Base-by-base conservation (phyloP, 2,329 filamentous ascomycete species). In the Penicillium sclerotigenum region DNA sequence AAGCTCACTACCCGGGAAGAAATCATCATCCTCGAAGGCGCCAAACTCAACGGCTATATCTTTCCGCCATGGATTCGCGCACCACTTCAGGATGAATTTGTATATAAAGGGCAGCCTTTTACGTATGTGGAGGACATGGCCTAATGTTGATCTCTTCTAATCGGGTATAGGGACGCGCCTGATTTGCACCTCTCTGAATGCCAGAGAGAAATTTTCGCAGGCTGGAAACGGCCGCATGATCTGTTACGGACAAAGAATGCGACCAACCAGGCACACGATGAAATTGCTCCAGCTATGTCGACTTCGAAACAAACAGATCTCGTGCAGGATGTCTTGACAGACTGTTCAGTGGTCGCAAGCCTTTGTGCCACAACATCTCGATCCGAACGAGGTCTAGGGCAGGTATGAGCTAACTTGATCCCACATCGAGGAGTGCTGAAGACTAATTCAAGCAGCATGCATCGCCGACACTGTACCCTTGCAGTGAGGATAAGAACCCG, bases 321-420 rank as follows among this genome's bases (percentile, higher is more conserved):
- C 8, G 91, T 97, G 3, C 94, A 99, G 73, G 94, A 99, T 73
- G 86, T 96, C 57, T 92, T 93, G 5, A 95, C 93, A 0, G 94
- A 99, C 72, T 99, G 94, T 70, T 97, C 94, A 1, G 93, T 99
- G 4, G 93, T 99, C 28, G 94, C 94, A 16, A 97, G 94, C 71
- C 81, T 99, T 6, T 97, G 92, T 70, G 91, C 92, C 26, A 87
- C 85, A 24, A 86, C 88, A 58, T 86, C 87, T 38, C 83, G 90
- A 60, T 81, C 87, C 9, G 82, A 87, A 59, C 86, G 86, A 18
- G 88, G 87, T 2, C 82, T 88, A 71, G 80, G 82, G 36, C 86
- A 87, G 71, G 89, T 91, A 78, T 26, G 47, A 34, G 16, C 22
- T 36, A 16, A 31, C n/a, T 52, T 37, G 9, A n/a, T 20, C 5